A percentile compares a stretch with the other conserved stretches of the same genome.
Conservation (phyloP, 345 rosid species). For the Murraya paniculata region DNA sequence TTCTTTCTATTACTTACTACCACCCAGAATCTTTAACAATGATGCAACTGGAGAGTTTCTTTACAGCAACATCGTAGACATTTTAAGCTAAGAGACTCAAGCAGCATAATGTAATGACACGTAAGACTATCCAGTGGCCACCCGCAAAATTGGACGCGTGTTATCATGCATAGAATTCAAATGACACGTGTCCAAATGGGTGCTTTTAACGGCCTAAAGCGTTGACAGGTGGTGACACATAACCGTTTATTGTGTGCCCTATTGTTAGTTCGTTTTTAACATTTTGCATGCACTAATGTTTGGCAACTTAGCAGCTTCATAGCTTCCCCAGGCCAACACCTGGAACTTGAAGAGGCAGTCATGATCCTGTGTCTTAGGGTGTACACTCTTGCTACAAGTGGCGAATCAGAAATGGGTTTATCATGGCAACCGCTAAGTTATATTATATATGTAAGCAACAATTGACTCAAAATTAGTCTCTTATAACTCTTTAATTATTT, state of each 20-base stretch:
- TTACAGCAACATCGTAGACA: neutral
- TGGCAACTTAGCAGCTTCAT: neutral
- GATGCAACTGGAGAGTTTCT: neutral
- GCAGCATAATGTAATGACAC: neutral
- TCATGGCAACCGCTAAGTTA: neutral
- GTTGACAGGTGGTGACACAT: conserved; percentile 23
- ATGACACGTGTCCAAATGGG: conserved; percentile 34
- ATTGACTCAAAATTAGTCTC: too few relatives aligned
- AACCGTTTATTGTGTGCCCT: neutral
- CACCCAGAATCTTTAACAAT: too few relatives aligned
- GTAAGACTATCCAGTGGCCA: conserved; percentile 20
- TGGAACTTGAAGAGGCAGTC: conserved; percentile 1
- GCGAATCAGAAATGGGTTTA: neutral
- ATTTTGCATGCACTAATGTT: neutral
- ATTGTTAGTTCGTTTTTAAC: neutral
- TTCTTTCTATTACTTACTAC: neutral
- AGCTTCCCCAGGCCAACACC: conserved; percentile 3
- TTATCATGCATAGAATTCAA: neutral
- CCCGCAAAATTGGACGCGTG: conserved; percentile 8
- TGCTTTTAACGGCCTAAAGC: neutral
- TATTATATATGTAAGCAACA: too few relatives aligned
- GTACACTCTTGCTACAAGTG: neutral
- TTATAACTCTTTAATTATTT: too few relatives aligned
- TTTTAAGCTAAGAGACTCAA: neutral
- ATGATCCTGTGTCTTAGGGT: neutral